Evolutionary conservation across 73 alveolate genomes (phyloP).

Genomic region (Symbiodinium pilosum): DNA sequence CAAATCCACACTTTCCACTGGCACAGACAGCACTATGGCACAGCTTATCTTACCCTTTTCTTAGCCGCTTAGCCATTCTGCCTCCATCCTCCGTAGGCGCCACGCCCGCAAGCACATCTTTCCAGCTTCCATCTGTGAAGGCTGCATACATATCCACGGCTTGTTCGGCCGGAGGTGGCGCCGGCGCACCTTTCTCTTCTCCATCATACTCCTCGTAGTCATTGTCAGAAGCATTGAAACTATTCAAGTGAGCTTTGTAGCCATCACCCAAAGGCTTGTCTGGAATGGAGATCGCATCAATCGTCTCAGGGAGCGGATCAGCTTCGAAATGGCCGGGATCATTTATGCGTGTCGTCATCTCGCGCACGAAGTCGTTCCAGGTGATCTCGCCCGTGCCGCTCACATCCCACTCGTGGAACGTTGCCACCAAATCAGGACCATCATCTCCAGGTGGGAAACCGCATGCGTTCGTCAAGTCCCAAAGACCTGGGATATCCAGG

Average conservation of each 20-base stretch:
- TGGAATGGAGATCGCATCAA: constrained; percentile 60
- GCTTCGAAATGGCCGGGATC: constrained; percentile 81
- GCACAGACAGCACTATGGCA: background rate
- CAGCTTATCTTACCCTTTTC: background rate
- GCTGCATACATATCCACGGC: constrained; percentile 71
- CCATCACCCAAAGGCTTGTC: constrained; percentile 73
- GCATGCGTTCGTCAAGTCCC: constrained; percentile 76
- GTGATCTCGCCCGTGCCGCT: constrained; percentile 89
- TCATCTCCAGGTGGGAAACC: constrained; percentile 93
- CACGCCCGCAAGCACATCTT: constrained; percentile 36
- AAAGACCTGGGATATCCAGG: constrained; percentile 75
- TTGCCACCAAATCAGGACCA: constrained; percentile 87
- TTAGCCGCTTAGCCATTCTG: background rate
- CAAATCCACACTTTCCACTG: background rate
- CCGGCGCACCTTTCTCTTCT: background rate
- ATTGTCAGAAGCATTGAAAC: constrained; percentile 50
- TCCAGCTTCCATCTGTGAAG: constrained; percentile 67
- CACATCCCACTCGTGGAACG: constrained; percentile 89
- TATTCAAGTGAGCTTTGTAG: constrained; percentile 19
- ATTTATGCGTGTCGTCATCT: constrained; percentile 83
- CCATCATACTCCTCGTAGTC: constrained; percentile 48
- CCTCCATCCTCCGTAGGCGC: constrained; percentile 44
- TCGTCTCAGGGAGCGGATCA: constrained; percentile 57
- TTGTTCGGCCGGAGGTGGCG: constrained; percentile 20
- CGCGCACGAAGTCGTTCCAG: constrained; percentile 85